Evolutionary conservation across 148 eudicot genomes (phyloP).

Genomic region (Linanthus parryae): DNA sequence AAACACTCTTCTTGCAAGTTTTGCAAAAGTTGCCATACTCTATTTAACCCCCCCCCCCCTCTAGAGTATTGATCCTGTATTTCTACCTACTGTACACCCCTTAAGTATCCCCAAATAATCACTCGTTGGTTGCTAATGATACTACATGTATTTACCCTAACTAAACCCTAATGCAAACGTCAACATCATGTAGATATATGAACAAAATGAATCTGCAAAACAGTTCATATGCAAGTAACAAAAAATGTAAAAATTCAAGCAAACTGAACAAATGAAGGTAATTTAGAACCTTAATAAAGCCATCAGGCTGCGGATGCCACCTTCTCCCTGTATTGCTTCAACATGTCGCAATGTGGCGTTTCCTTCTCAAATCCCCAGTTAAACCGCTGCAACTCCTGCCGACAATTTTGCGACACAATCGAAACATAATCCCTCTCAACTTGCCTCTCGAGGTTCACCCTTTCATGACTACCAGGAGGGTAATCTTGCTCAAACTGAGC

Average conservation of each 20-base stretch:
- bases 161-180: no score
- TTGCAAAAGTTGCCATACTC: no score
- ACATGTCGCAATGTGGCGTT: slow-evolving; percentile 38
- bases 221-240: not conserved
- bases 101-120: no score
- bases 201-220: not conserved
- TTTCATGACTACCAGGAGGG: slow-evolving; percentile 27
- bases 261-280: not conserved
- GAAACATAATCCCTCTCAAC: slow-evolving; percentile 35
- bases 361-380: slow-evolving; percentile 39
- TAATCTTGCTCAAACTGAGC: slow-evolving; percentile 34
- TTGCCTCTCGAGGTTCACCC: slow-evolving; percentile 26
- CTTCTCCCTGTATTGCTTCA: slow-evolving; percentile 25
- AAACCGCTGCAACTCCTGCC: slow-evolving; percentile 40
- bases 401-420: slow-evolving; percentile 34
- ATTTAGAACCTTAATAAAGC: slow-evolving; percentile 16
- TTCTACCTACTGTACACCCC: no score
- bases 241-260: not conserved
- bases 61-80: no score
- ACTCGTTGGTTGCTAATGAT: no score
- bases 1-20: no score
- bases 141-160: no score
- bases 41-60: no score
- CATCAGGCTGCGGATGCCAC: slow-evolving; percentile 19
- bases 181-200: no score